Base-by-base conservation (phyloP, 2,329 filamentous ascomycete species). In the Pseudocercospora fuligena region DNA sequence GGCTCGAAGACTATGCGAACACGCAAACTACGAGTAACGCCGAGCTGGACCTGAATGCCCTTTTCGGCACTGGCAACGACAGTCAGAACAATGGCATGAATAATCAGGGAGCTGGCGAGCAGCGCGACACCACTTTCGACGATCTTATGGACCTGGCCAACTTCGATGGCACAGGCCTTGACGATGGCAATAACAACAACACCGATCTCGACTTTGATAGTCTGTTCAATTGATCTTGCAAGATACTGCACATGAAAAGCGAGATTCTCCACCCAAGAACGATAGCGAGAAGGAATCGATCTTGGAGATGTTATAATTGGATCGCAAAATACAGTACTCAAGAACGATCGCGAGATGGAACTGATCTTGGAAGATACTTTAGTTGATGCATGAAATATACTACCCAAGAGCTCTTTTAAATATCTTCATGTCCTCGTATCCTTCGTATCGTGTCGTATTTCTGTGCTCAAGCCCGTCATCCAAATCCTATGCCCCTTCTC, bases 1-100 rank as follows among this genome's bases (percentile, higher is more conserved):
- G 82, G 63, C 71, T 83, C 61, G 75, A 82, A 66, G 76, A 79
- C 71, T 81, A 79, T 70, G 77, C 80, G 19, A 81, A 80, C 46
- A 73, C 69, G 19, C 64, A 70, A 40, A 43, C 56, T 16, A 65
- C 66, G 6, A 69, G 65, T 33, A 72, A 69, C 14, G 64, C 63
- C 12, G 71, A 75, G 54, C 67, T 71, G 23, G 74, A 77, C 60
- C 75, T 74, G 58, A 71, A 69, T 46, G 69, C 70, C 11, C 63
- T 77, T 25, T 76, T 77, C 62, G 67, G 61, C 21, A 69, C 66
- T 57, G 59, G 53, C 43, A 59, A 67, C 47, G 64, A 69, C 25
- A 16, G 62, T 21, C 65, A 70, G 46, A 64, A 64, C 27, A 36
- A 25, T 43, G 64, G 66, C 54, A 43, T 67, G 59, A 54, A 70